Evolutionary conservation across 2,329 filamentous ascomycete species (phyloP).

Genomic region (Acrocalymma vagum): DNA sequence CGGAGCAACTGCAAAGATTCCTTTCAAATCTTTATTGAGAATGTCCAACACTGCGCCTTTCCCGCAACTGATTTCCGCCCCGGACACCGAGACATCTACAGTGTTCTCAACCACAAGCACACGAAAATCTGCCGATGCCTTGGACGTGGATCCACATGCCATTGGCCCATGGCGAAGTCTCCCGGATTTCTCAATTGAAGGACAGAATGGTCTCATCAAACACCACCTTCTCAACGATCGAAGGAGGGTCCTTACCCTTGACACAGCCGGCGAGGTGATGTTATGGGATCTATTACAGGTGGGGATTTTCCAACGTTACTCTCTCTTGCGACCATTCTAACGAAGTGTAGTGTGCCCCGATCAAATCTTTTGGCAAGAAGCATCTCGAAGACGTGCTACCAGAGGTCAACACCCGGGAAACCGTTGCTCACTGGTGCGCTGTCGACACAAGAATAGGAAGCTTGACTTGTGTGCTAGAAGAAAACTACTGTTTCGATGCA

Average conservation of each 20-base stretch:
- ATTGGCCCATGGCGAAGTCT: conserved; percentile 50
- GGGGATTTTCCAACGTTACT: conserved; percentile 28
- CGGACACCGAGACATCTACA: conserved; percentile 65
- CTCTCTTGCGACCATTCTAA: conserved; percentile 23
- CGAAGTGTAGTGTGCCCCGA: conserved; percentile 74
- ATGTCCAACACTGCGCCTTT: conserved; percentile 87
- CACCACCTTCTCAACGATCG: conserved; percentile 91
- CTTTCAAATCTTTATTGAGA: conserved; percentile 78
- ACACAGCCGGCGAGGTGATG: conserved; percentile 93
- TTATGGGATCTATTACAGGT: conserved; percentile 94
- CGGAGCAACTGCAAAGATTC: conserved; percentile 66
- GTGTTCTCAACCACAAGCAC: conserved; percentile 57
- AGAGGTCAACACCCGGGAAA: conserved; percentile 86
- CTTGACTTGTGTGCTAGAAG: conserved; percentile 88
- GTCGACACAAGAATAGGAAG: conserved; percentile 93
- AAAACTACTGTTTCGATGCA: conserved; percentile 96
- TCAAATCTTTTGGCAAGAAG: conserved; percentile 91
- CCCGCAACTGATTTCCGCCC: conserved; percentile 62
- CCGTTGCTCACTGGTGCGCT: conserved; percentile 94
- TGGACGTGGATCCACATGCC: conserved; percentile 52
- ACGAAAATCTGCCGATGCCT: conserved; percentile 66
- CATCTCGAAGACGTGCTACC: conserved; percentile 92
- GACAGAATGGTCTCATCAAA: conserved; percentile 94
- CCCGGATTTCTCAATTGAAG: conserved; percentile 75
- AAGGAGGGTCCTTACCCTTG: conserved; percentile 85